Conservation (phyloP, 169 alveolate genomes). For the Eimeria zaria region DNA sequence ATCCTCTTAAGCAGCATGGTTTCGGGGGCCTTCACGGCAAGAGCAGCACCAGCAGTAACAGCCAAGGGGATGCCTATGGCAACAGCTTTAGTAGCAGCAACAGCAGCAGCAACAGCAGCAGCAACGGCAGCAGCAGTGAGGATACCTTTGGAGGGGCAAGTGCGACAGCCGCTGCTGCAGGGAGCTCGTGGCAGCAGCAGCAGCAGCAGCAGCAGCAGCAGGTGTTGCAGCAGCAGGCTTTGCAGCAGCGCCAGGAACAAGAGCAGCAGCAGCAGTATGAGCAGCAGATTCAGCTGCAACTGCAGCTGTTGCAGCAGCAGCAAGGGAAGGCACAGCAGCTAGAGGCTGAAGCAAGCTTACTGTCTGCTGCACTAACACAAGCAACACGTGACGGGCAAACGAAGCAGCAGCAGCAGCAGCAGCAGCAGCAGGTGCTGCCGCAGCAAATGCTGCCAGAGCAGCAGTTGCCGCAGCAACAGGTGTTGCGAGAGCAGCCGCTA, state of each 20-base stretch:
- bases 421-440: neutral
- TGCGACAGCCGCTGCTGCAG: neutral
- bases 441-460: neutral
- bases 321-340: neutral
- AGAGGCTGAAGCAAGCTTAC: neutral
- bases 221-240: neutral
- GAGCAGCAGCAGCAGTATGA: neutral
- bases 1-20: no score
- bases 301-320: neutral
- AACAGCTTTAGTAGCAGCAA: no score
- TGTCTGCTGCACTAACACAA: neutral
- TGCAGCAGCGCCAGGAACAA: neutral
- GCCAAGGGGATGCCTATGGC: no score
- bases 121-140: neutral
- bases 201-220: slow-evolving; percentile 4
- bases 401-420: neutral
- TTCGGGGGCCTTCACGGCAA: no score
- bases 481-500: no score
- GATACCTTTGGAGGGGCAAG: neutral
- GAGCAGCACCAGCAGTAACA: no score
- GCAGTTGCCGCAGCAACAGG: slow-evolving; percentile 7
- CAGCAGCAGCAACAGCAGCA: slow-evolving; percentile 12
- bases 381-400: neutral
- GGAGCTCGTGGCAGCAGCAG: slow-evolving; percentile 16
- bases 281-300: neutral